phyloP scores from a whole-genome alignment of 2,329 filamentous ascomycete species.

The Rhytidhysteron rufulum region DNA sequence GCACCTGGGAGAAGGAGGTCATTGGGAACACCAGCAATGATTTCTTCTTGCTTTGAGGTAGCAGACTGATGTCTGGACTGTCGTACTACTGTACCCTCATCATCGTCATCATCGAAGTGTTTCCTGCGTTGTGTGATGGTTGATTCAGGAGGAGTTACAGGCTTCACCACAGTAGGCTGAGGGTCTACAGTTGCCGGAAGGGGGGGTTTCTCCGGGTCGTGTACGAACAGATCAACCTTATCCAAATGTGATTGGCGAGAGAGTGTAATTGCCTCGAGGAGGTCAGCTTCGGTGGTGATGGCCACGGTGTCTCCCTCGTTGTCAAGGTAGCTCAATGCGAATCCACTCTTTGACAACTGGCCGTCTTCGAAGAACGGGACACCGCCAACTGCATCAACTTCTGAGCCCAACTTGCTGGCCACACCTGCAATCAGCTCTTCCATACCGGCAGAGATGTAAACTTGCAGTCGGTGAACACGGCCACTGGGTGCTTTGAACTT shows the following conservation, averaged over 20 bases:
- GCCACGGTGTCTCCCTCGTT: conserved; percentile 96
- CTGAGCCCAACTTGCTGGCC: conserved; percentile 76
- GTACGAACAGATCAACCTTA: conserved; percentile 96
- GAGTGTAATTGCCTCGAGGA: conserved; percentile 83
- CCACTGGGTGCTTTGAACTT: conserved; percentile 98
- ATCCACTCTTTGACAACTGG: conserved; percentile 71
- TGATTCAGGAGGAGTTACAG: conserved; percentile 52
- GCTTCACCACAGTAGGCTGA: conserved; percentile 49
- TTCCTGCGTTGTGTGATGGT: conserved; percentile 45
- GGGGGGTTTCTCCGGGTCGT: conserved; percentile 87
- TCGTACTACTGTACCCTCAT: conserved; percentile 49
- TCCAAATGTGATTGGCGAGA: conserved; percentile 74
- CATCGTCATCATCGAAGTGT: conserved; percentile 53
- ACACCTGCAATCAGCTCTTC: conserved; percentile 74
- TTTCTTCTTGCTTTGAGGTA: conserved; percentile 54
- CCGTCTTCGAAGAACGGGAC: conserved; percentile 74
- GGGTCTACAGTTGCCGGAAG: conserved; percentile 62
- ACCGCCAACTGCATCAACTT: conserved; percentile 81
- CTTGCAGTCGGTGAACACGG: conserved; percentile 87
- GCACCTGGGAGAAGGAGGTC: conserved; percentile 90
- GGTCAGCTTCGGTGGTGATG: conserved; percentile 91
- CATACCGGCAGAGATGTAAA: conserved; percentile 75
- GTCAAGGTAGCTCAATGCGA: conserved; percentile 91
- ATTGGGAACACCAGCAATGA: conserved; percentile 89
- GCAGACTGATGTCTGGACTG: conserved; percentile 44